Percentiles rank a stretch among this genome's conserved stretches.
phyloP scores from a whole-genome alignment of 2,329 filamentous ascomycete species.

The Exophiala xenobiotica region DNA sequence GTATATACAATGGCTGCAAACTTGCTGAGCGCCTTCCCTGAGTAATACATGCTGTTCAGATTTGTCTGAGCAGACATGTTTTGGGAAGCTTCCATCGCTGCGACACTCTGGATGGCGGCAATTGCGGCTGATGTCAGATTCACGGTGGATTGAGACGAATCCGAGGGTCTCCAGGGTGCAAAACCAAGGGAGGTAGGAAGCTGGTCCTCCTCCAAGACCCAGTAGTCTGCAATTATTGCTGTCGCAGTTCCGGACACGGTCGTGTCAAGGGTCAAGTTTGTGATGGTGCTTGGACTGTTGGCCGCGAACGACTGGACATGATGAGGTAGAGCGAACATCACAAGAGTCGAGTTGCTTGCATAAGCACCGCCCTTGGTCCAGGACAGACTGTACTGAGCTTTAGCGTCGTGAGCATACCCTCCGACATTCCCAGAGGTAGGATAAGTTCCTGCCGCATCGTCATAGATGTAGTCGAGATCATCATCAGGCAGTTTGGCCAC shows the following conservation, averaged over 20 bases:
- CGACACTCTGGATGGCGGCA: slow-evolving; percentile 59
- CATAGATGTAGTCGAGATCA: slow-evolving; percentile 67
- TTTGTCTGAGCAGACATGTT: slow-evolving; percentile 72
- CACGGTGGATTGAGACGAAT: slow-evolving; percentile 36
- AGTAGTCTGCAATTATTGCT: slow-evolving; percentile 68
- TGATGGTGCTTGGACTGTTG: slow-evolving; percentile 51
- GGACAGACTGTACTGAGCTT: slow-evolving; percentile 69
- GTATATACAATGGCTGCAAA: slow-evolving; percentile 70
- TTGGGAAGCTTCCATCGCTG: slow-evolving; percentile 71
- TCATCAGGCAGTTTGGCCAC: slow-evolving; percentile 71
- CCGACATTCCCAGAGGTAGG: slow-evolving; percentile 63
- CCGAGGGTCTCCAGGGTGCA: slow-evolving; percentile 67
- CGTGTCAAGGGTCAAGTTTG: slow-evolving; percentile 65
- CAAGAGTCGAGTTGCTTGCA: slow-evolving; percentile 55
- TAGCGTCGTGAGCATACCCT: slow-evolving; percentile 58
- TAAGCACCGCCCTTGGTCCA: slow-evolving; percentile 70
- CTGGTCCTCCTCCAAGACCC: slow-evolving; percentile 74
- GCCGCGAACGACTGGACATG: slow-evolving; percentile 73
- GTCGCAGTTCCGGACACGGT: slow-evolving; percentile 81
- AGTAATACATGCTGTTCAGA: slow-evolving; percentile 86
- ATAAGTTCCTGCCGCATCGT: slow-evolving; percentile 74
- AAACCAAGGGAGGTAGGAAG: slow-evolving; percentile 75
- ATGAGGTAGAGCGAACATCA: slow-evolving; percentile 89
- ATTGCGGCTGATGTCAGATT: slow-evolving; percentile 53
- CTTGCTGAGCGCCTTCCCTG: slow-evolving; percentile 80